Conservation (phyloP, 306 rosid species). For the Begonia masoniana region DNA sequence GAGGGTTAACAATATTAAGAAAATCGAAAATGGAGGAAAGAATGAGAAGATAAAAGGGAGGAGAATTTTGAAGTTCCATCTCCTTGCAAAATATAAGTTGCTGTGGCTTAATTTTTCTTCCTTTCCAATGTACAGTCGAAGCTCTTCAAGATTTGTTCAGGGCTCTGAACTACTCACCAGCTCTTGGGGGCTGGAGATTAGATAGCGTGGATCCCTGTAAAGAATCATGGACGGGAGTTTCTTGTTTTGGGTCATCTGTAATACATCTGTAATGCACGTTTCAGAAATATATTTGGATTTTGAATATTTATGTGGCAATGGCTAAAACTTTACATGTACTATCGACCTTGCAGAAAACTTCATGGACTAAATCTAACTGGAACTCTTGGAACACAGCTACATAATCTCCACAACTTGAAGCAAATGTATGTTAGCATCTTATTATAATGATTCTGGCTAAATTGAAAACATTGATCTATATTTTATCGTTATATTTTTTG, state of each 20-base stretch:
- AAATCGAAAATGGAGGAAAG: no score
- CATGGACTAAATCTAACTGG: conserved; percentile 72
- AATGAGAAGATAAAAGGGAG: no score
- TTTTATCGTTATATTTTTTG: background rate
- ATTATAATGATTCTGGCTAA: background rate
- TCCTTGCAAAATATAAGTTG: background rate
- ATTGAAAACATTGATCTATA: background rate
- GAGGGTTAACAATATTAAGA: background rate
- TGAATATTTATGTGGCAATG: conserved; percentile 4
- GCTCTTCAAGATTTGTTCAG: conserved; percentile 57
- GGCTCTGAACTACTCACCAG: conserved; percentile 39
- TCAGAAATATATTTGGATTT: background rate
- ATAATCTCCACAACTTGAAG: conserved; percentile 51
- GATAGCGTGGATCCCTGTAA: conserved; percentile 68
- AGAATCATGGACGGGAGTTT: conserved; percentile 81
- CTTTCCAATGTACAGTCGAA: conserved; percentile 27
- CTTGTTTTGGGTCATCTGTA: conserved; percentile 65
- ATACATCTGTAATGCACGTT: conserved; percentile 50
- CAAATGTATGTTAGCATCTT: conserved; percentile 34
- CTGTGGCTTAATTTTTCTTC: background rate
- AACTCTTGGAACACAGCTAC: conserved; percentile 44
- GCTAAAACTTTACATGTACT: conserved; percentile 5
- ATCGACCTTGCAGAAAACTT: conserved; percentile 43
- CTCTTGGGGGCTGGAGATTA: conserved; percentile 53
- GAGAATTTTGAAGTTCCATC: no score